These are phyloP conservation scores for Paramecium pentaurelia DNA, from an alignment of 73 alveolate genomes.

Conservation along the genomic window DNA sequence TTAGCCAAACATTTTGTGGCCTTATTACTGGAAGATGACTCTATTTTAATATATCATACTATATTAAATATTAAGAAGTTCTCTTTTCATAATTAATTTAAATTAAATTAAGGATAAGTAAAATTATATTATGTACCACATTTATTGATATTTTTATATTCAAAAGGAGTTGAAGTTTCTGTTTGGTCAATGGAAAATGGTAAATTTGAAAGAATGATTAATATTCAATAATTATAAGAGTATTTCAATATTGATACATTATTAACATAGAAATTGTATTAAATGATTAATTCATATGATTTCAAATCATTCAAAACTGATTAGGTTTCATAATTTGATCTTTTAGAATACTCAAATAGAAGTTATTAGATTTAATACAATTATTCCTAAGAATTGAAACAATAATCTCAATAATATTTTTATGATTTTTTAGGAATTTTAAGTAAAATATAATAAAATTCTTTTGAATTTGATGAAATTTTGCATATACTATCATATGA, in stretches of 20 bases:
- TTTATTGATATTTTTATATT: background rate
- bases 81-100: background rate
- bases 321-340: conserved; percentile 13
- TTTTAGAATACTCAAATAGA: conserved; percentile 33
- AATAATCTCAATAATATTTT: background rate
- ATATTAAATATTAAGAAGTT: background rate
- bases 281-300: background rate
- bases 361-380: background rate
- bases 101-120: background rate
- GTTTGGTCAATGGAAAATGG: conserved; percentile 21
- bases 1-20: conserved; percentile 13
- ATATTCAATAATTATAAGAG: background rate
- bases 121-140: conserved; percentile 29
- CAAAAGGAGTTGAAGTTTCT: background rate
- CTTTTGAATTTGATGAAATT: background rate
- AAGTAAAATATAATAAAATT: background rate
- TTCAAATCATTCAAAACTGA: conserved; percentile 11
- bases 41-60: conserved; percentile 17
- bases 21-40: background rate
- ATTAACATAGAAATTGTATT: background rate
- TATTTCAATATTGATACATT: background rate
- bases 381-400: background rate
- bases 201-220: background rate
- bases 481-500: background rate
- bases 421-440: conserved; percentile 10